phyloP scores from a whole-genome alignment of 2,329 filamentous ascomycete species.

The Ascochyta koolunga region DNA sequence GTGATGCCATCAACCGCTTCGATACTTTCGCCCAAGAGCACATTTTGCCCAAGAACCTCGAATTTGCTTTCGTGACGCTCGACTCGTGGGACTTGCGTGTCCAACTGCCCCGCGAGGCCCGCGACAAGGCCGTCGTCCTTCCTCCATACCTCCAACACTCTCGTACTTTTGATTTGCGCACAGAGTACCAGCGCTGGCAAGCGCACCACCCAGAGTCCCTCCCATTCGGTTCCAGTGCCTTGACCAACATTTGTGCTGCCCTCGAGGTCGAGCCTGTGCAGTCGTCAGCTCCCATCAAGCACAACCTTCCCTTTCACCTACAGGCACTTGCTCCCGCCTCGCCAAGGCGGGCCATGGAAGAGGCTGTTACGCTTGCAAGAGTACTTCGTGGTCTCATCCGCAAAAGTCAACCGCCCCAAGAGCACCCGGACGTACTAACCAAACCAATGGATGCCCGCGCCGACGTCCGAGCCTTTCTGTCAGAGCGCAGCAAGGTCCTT shows the following conservation, averaged over 20 bases:
- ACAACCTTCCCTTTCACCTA: constrained; percentile 96
- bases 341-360: constrained; percentile 94
- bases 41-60: constrained; percentile 85
- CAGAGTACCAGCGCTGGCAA: constrained; percentile 98
- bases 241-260: constrained; percentile 97
- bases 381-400: constrained; percentile 91
- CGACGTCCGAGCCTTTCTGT: constrained; percentile 93
- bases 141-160: constrained; percentile 98
- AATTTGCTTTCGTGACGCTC: constrained; percentile 97
- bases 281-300: constrained; percentile 96
- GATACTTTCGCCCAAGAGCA: constrained; percentile 93
- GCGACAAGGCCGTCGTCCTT: constrained; percentile 96
- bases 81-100: constrained; percentile 98
- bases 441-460: constrained; percentile 96
- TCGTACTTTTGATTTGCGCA: constrained; percentile 92
- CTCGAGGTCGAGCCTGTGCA: constrained; percentile 98
- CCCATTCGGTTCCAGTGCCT: constrained; percentile 91
- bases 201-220: constrained; percentile 97
- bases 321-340: constrained; percentile 95
- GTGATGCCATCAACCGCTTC: constrained; percentile 94
- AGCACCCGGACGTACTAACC: constrained; percentile 92
- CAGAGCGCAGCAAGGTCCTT: constrained; percentile 95
- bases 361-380: constrained; percentile 90
- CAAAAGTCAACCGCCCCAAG: constrained; percentile 92
- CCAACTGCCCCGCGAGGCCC: constrained; percentile 94